Percentiles rank a stretch among this genome's conserved stretches.
phyloP scores from a whole-genome alignment of 2,329 filamentous ascomycete genomes.

The Neocatenulostroma microsporum region DNA sequence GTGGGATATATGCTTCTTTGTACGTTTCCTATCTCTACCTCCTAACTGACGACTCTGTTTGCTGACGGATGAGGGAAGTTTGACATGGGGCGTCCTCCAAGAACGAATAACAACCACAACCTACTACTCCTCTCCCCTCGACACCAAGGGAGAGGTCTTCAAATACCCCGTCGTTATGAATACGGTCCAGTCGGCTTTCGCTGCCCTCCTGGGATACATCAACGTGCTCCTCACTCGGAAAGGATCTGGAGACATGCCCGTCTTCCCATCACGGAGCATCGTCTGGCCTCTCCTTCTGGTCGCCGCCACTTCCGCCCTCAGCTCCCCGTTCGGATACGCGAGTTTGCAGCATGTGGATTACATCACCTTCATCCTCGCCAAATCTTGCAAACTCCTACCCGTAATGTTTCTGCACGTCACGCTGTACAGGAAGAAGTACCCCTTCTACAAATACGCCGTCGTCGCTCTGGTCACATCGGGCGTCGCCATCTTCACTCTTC shows the following conservation, averaged over 20 bases:
- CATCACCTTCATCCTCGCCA: slow-evolving; percentile 93
- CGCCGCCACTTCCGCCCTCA: slow-evolving; percentile 77
- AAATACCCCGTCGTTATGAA: slow-evolving; percentile 93
- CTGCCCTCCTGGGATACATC: slow-evolving; percentile 68
- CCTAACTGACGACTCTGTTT: not conserved
- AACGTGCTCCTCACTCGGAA: slow-evolving; percentile 61
- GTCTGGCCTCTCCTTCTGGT: slow-evolving; percentile 74
- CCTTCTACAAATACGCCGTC: slow-evolving; percentile 92
- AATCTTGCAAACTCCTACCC: slow-evolving; percentile 96
- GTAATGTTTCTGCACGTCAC: slow-evolving; percentile 97
- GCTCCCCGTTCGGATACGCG: slow-evolving; percentile 93
- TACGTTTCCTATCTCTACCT: slow-evolving; percentile 38
- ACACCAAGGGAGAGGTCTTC: slow-evolving; percentile 61
- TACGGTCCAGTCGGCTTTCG: slow-evolving; percentile 87
- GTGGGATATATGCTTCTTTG: slow-evolving; percentile 96
- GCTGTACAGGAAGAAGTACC: slow-evolving; percentile 80
- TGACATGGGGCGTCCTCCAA: slow-evolving; percentile 94
- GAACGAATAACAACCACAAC: slow-evolving; percentile 93
- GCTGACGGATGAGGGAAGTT: slow-evolving; percentile 36
- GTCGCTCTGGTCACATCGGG: slow-evolving; percentile 84
- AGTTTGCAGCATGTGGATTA: slow-evolving; percentile 92
- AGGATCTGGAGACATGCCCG: slow-evolving; percentile 42
- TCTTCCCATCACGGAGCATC: slow-evolving; percentile 72
- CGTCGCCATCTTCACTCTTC: slow-evolving; percentile 90
- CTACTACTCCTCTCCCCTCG: slow-evolving; percentile 66